phyloP scores from a whole-genome alignment of 139 green algal species.

The Axilococcus clingmanii region DNA sequence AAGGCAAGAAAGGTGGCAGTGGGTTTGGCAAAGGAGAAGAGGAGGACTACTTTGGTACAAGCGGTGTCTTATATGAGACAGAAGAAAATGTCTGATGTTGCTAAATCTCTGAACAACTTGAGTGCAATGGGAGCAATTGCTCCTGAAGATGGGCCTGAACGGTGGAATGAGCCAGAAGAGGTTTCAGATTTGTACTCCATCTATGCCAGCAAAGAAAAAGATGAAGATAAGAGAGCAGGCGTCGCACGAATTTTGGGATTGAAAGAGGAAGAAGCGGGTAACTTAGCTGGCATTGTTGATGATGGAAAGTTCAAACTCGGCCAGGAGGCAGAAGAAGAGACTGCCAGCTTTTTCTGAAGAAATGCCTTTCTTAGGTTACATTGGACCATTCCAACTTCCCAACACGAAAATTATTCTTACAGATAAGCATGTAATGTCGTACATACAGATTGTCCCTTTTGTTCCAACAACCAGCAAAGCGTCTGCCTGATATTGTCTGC shows the following conservation, averaged over 20 bases:
- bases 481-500: no score
- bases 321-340: slow-evolving; percentile 29
- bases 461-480: no score
- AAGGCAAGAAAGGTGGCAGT: slow-evolving; percentile 38
- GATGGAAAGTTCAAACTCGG: slow-evolving; percentile 28
- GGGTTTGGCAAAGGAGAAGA: slow-evolving; percentile 53
- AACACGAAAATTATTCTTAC: no score
- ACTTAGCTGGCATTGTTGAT: slow-evolving; percentile 19
- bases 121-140: slow-evolving; percentile 39
- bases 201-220: slow-evolving; percentile 47
- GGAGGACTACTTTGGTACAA: slow-evolving; percentile 71
- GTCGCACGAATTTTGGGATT: slow-evolving; percentile 50
- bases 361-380: background rate
- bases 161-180: slow-evolving; percentile 64
- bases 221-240: slow-evolving; percentile 34
- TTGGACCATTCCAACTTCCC: no score
- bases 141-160: slow-evolving; percentile 39
- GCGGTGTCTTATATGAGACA: slow-evolving; percentile 55
- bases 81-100: slow-evolving; percentile 45
- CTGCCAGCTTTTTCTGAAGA: slow-evolving; percentile 27
- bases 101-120: slow-evolving; percentile 52
- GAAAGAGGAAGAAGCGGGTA: slow-evolving; percentile 29
- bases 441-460: no score
- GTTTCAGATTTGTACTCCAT: slow-evolving; percentile 68
- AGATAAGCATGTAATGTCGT: no score